Base-by-base conservation (phyloP, 306 rosid species). In the Vicia sativa region DNA sequence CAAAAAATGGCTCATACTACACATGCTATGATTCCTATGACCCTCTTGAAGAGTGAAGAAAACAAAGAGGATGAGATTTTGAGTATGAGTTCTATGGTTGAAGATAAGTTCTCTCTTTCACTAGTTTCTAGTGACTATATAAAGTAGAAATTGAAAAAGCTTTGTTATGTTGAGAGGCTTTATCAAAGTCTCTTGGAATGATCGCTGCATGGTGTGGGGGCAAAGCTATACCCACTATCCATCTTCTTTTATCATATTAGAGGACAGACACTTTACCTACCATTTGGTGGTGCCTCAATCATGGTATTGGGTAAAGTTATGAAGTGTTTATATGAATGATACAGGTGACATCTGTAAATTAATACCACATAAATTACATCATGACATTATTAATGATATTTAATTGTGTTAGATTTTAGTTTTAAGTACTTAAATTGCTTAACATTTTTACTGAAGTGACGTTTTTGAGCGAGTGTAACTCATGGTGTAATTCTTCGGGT, bases 181-280 rank as follows among this genome's bases (percentile, higher is more conserved):
- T 89, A 71, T 52, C 12, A 49, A 46, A 4, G 10, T 3, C 37
- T 54, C 41, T 66, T 15, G 64, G 76, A 79, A 62, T 82, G 60
- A 81, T 84, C 83, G 62, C 37, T 77, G 77, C 73, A 68, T 70
- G 74, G 46, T 59, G 86, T 86, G 83, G 89, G 87, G 89, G 31
- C 84, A 79, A 67, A 46, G 53, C 68, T 68, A 80, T 62, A 74
- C 68, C 76, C 71, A 71, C 60, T 44, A 38, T 48, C 26, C 57
- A 25, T 16, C 68, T 44, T 71, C 70, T 77, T 70, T 67, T 64
- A 75, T 77, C 74, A 50, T 71, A 52, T 67, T 68, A 71, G 53
- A 38, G 75, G 79, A 74, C 65, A 74, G 90, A 86, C 90, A 81
- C 81, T 78, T 81, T 77, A 86, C 88, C 90, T 79, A 82, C 88